Base-by-base conservation (phyloP, 2,329 filamentous ascomycete species). In the Tolypocladium amazonense region DNA sequence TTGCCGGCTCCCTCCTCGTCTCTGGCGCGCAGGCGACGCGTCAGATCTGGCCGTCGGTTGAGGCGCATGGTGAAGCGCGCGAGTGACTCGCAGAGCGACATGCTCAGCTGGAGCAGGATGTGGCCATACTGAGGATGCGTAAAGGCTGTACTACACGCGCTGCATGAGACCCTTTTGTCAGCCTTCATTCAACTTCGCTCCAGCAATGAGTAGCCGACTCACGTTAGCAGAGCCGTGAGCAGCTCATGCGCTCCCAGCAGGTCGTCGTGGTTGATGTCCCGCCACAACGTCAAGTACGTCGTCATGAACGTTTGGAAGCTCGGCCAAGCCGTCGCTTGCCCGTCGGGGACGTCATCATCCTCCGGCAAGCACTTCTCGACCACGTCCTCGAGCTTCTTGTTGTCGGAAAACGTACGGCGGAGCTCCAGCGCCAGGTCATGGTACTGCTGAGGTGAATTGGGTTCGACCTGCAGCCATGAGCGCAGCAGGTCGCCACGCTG, bases 31-130 rank as follows among this genome's bases (percentile, higher is more conserved):
- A 92, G 76, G 66, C 86, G 82, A 43, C 84, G 82, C 56, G 89
- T 87, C 54, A 97, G 77, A 62, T 94, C 88, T 0, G 92, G 92
- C 58, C 86, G 84, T 63, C 88, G 88, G 71, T 93, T 91, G 45
- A 97, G 81, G 57, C 85, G 88, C 77, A 96, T 90, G 33, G 92
- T 92, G 60, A 97, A 81, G 64, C 88, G 87, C 11, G 90, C 88
- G 30, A 97, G 83, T 9, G 90, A 85, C 65, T 88, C 86, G 38
- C 89, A 93, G 58, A 96, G 83, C 37, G 88, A 88, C 66, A 96
- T 86, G 69, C 91, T 89, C 3, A 90, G 92, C 50, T 90, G 87
- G 47, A 97, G 83, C 66, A 97, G 85, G 67, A 96, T 82, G 37
- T 88, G 83, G 38, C 93, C 93, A 70, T 92, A 87, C 15, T 86